Evolutionary conservation across 2,329 filamentous ascomycete species (phyloP), one percentile per base, ranked within the genome.

Genomic region (Colletotrichum lupini): DNA sequence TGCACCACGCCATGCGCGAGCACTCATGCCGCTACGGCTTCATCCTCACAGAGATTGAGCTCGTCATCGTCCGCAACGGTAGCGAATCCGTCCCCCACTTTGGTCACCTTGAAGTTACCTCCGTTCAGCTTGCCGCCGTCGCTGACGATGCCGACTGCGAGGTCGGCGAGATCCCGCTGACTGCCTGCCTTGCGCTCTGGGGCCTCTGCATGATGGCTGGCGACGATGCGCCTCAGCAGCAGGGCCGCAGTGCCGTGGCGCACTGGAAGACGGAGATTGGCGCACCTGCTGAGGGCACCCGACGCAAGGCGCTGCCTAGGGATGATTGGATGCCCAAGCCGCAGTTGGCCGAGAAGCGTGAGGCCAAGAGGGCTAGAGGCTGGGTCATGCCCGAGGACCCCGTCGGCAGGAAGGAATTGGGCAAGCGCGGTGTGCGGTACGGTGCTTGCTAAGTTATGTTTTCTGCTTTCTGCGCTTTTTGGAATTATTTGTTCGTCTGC

Each of bases 31-130:
- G 96, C 72, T 98, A 98, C 82, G 96, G 96, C 67, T 98, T 98
- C 87, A 96, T 98, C 82, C 91, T 98, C 80, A 98, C 95, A 1
- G 96, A 98, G 84, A 98, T 98, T 78, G 96, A 98, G 84, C 91
- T 98, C 9, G 92, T 98, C 52, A 92, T 97, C 77, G 95, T 98
- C 1, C 94, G 95, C 78, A 94, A 93, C 76, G 95, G 95, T 65
- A 90, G 81, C 77, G 92, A 88, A 78, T 84, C 87, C 53, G 91
- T 91, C 1, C 95, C 95, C 0, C 92, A 95, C 81, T 98, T 98
- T 79, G 95, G 96, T n/a, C 94, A 92, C 82, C 86, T 98, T 5
- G 95, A 98, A 82, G 88, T 97, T 32, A 85, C 87, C 22, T 88
- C 86, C 56, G 87, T 92, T 24, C 90, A 89, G 77, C 87, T 92